Evolutionary conservation across 208 protist species (phyloP).

Genomic region (Crithidia sp.): DNA sequence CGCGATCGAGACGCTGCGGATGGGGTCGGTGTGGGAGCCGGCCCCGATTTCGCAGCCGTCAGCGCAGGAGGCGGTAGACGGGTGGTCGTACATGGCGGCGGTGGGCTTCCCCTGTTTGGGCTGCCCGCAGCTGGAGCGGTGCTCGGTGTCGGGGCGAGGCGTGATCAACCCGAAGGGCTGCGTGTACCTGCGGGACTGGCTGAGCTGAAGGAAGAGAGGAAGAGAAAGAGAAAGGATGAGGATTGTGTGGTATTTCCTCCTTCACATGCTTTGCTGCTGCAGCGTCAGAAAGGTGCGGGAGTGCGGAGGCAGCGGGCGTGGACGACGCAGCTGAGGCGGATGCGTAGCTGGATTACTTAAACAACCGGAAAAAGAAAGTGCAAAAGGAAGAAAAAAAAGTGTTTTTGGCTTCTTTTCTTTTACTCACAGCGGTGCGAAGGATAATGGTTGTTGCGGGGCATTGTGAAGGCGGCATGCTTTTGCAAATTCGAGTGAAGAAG

Average conservation of each 20-base stretch:
- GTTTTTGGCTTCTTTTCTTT: neutral
- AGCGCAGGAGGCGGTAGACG: constrained; percentile 28
- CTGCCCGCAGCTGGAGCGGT: constrained; percentile 72
- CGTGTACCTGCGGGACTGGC: constrained; percentile 64
- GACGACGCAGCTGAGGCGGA: no score
- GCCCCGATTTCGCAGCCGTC: constrained; percentile 35
- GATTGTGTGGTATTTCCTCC: neutral
- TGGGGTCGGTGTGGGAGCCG: constrained; percentile 30
- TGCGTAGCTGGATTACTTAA: no score
- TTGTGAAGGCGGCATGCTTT: no score
- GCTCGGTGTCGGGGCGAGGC: constrained; percentile 41
- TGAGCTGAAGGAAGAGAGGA: constrained; percentile 30
- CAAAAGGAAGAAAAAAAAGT: neutral
- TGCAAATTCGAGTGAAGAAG: no score
- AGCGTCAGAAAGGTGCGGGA: no score
- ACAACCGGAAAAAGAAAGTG: neutral
- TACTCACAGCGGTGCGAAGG: neutral
- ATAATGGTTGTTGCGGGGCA: no score
- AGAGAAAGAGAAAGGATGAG: constrained; percentile 5
- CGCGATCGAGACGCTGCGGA: constrained; percentile 11
- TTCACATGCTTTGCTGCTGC: no score
- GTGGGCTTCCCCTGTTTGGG: constrained; percentile 80
- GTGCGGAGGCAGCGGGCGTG: no score
- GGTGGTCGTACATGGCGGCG: constrained; percentile 76
- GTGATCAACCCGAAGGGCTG: constrained; percentile 69